Evolutionary conservation across 2,329 filamentous ascomycete genomes (phyloP), one percentile per base, ranked within the genome.

Genomic region (Apiospora marii): DNA sequence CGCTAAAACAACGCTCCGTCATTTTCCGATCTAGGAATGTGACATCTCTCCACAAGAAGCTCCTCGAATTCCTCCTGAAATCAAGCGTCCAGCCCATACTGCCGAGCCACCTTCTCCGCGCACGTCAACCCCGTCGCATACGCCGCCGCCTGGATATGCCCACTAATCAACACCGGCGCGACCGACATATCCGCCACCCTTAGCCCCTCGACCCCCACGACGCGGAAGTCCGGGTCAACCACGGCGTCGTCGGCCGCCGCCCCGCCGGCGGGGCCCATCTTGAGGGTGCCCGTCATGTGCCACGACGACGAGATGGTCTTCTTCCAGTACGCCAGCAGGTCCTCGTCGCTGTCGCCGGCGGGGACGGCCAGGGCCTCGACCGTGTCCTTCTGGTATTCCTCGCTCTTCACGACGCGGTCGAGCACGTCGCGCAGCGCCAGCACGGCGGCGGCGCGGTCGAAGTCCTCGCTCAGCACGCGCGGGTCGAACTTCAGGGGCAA

Each of bases 221-320:
- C 82, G 43, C 83, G 82, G 67, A 90, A 85, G 8, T 86, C 81
- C 0, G 75, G 81, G 77, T 90, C 87, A 8, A 90, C 87, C 41
- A 82, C 86, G 0, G 85, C 84, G 46, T 84, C 82, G 0, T n/a
- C n/a, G n/a, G n/a, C n/a, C n/a, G 72, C 71, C 0, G 53, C 30
- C 10, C 86, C 84, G 1, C 78, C 82, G 0, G 72, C 51, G 73
- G 80, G 84, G 0, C 89, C 89, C 89, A 92, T 92, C 77, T 86
- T 87, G 8, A 84, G 84, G 0, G 89, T 92, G 0, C 88, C 87
- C 0, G 83, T 87, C 85, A 86, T 90, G 78, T 88, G 89, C 86
- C 85, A 90, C 72, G 82, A 87, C 2, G 84, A 87, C 43, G 79
- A 82, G 24, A 83, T 80, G 34, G 79, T 85, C 41, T 84, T 78